Percentiles rank a stretch among this genome's conserved stretches.
phyloP scores from a whole-genome alignment of 108 stramenopile genomes.

The Stephanodiscus minutulus region DNA sequence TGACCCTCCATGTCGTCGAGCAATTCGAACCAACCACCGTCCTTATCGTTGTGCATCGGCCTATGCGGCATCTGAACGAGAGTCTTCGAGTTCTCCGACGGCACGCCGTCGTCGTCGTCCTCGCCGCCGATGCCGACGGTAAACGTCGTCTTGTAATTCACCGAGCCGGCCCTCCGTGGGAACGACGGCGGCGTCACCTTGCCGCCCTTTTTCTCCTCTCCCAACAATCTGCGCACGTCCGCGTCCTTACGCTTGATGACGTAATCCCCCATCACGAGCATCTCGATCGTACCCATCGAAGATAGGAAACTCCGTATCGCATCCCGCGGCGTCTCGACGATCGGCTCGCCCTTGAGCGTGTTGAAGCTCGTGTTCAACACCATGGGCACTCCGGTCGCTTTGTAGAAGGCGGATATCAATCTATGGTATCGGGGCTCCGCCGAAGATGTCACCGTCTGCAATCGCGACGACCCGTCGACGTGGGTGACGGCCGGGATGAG shows the following conservation, averaged over 20 bases:
- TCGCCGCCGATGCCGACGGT: slow-evolving; percentile 29
- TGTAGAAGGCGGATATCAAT: slow-evolving; percentile 82
- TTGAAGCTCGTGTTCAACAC: slow-evolving; percentile 97
- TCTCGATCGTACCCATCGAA: slow-evolving; percentile 84
- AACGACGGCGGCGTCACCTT: slow-evolving; percentile 56
- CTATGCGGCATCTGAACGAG: slow-evolving; percentile 78
- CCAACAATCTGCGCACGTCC: slow-evolving; percentile 65
- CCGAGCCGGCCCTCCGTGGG: slow-evolving; percentile 69
- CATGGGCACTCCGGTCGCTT: slow-evolving; percentile 92
- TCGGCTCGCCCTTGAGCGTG: slow-evolving; percentile 88
- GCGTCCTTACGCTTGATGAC: slow-evolving; percentile 74
- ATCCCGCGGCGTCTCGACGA: slow-evolving; percentile 90
- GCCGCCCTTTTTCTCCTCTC: slow-evolving; percentile 58
- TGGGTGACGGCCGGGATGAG: slow-evolving; percentile 92
- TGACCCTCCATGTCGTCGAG: slow-evolving; percentile 87
- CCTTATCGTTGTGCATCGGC: slow-evolving; percentile 74
- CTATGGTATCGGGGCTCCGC: slow-evolving; percentile 82
- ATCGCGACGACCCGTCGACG: slow-evolving; percentile 92
- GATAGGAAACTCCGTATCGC: slow-evolving; percentile 85
- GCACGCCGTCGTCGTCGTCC: slow-evolving; percentile 45
- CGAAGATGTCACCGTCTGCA: slow-evolving; percentile 90
- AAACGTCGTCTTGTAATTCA: slow-evolving; percentile 62
- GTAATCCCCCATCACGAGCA: slow-evolving; percentile 86
- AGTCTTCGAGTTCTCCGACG: slow-evolving; percentile 46
- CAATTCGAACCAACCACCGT: slow-evolving; percentile 73